phyloP scores from a whole-genome alignment of 1,139 yeast species.

The Starmera stellimalicola region DNA sequence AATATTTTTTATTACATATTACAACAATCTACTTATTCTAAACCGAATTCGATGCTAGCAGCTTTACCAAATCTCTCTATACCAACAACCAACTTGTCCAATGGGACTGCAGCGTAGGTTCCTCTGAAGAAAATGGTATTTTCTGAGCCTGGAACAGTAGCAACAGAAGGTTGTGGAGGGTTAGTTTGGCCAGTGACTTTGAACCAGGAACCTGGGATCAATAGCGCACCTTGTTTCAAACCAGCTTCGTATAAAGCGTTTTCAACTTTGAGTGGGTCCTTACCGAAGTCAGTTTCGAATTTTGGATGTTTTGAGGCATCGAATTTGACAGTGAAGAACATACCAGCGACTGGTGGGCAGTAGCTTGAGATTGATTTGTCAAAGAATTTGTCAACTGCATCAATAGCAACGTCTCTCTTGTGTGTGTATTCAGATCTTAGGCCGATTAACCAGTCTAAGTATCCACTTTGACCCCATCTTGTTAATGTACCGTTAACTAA shows the following conservation, averaged over 20 bases:
- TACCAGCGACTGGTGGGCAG: constrained; percentile 82
- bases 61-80: constrained; percentile 49
- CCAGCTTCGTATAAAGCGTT: constrained; percentile 53
- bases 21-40: constrained; percentile 1
- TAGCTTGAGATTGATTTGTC: constrained; percentile 47
- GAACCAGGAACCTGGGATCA: constrained; percentile 94
- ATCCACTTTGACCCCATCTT: constrained; percentile 66
- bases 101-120: constrained; percentile 68
- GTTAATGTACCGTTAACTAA: constrained; percentile 49
- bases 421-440: constrained; percentile 69
- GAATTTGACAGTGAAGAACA: constrained; percentile 75
- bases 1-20: too few relatives aligned
- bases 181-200: constrained; percentile 29
- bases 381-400: constrained; percentile 49
- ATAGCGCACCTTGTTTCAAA: constrained; percentile 54
- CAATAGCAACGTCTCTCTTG: constrained; percentile 70
- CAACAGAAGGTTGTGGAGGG: constrained; percentile 36
- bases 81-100: constrained; percentile 43
- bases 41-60: constrained; percentile 31
- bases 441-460: constrained; percentile 79
- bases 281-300: constrained; percentile 39
- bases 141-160: constrained; percentile 24
- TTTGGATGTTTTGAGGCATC: constrained; percentile 79
- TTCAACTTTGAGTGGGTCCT: constrained; percentile 57
- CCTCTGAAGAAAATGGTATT: constrained; percentile 72